Evolutionary conservation across 306 rosid genomes (phyloP).

Genomic region (Gleditsia sinensis): DNA sequence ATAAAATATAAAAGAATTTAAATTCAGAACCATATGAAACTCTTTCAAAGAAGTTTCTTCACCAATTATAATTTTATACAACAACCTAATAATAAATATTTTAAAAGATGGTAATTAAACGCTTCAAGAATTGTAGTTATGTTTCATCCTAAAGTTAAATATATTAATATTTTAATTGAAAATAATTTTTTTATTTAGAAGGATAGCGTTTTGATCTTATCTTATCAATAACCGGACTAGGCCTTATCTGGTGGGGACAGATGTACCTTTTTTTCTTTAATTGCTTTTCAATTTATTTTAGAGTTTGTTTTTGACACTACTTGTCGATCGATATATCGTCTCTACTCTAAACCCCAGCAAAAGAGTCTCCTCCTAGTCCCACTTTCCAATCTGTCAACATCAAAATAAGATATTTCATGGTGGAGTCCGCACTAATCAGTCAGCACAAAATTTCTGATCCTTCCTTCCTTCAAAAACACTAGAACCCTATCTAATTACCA

Average conservation of each 20-base stretch:
- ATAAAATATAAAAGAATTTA: no score
- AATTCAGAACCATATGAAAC: no score
- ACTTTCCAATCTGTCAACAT: neutral
- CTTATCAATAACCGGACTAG: no score
- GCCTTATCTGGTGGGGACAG: neutral
- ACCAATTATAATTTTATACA: no score
- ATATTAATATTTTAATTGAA: neutral
- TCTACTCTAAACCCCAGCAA: neutral
- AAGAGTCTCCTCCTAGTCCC: neutral
- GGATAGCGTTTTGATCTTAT: slow-evolving; percentile 13
- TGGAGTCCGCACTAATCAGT: neutral
- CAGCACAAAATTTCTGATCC: neutral
- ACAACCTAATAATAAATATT: no score
- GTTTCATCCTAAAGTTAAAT: no score
- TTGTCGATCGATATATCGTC: neutral
- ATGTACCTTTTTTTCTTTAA: neutral
- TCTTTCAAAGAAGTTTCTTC: no score
- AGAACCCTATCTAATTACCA: slow-evolving; percentile 5
- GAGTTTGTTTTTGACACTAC: no score
- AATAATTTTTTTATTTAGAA: no score
- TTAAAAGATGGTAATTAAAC: no score
- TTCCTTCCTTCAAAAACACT: neutral
- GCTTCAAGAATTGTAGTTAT: no score
- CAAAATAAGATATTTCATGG: neutral
- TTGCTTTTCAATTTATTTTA: no score